Percentiles rank a stretch among this genome's conserved stretches.
Conservation (phyloP, 2,329 filamentous ascomycete species). For the Exutisphaerella laricina region DNA sequence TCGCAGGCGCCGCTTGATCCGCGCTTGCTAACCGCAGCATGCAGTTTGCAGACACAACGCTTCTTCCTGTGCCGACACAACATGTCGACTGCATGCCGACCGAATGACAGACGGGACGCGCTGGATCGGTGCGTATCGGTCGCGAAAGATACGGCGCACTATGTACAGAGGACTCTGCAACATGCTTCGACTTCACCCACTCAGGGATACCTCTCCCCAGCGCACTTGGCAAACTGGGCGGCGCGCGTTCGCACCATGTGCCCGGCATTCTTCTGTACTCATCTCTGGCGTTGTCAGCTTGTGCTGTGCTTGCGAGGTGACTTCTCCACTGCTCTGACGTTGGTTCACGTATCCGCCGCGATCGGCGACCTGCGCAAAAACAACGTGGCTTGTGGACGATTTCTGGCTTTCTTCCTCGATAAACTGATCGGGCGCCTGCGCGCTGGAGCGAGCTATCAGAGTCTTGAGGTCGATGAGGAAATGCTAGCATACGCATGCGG, state of each 20-base stretch:
- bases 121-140: conserved; percentile 70
- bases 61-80: conserved; percentile 86
- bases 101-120: conserved; percentile 62
- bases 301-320: conserved; percentile 71
- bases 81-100: conserved; percentile 64
- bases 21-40: conserved; percentile 65
- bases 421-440: conserved; percentile 55
- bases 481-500: conserved; percentile 79
- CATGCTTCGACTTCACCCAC: conserved; percentile 23
- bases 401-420: conserved; percentile 74
- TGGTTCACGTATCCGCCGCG: conserved; percentile 64
- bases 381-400: conserved; percentile 72
- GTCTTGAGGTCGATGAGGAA: conserved; percentile 69
- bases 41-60: conserved; percentile 76
- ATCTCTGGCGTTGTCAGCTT: conserved; percentile 81
- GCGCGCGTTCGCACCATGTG: conserved; percentile 60
- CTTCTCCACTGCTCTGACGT: conserved; percentile 65
- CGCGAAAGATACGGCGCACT: conserved; percentile 70
- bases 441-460: conserved; percentile 35
- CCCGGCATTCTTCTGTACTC: conserved; percentile 69
- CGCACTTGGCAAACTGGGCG: conserved; percentile 43
- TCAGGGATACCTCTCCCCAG: conserved; percentile 27
- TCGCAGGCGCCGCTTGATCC: conserved; percentile 66
- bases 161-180: conserved; percentile 63
- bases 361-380: conserved; percentile 68